Conservation (phyloP, 805 yeast species). For the Wickerhamiella qilinensis region DNA sequence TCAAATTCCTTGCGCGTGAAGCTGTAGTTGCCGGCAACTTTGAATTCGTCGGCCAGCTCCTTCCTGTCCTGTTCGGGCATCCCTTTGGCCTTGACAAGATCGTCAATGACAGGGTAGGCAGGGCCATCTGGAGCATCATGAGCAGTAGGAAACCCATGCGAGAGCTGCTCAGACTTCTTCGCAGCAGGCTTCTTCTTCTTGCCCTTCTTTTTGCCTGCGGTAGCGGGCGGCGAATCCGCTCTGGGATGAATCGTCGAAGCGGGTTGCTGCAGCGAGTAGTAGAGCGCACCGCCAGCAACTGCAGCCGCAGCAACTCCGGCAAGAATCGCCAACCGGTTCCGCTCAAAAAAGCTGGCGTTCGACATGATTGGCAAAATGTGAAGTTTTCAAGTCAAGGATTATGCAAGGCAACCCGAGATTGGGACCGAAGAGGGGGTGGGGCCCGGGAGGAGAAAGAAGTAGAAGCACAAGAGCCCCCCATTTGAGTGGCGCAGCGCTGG, state of each 20-base stretch:
- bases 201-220: slow-evolving; percentile 30
- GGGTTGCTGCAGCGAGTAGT: slow-evolving; percentile 20
- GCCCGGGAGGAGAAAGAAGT: no score
- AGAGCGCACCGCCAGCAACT: slow-evolving; percentile 47
- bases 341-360: slow-evolving; percentile 28
- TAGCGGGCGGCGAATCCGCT: slow-evolving; percentile 2
- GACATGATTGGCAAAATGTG: slow-evolving; percentile 4
- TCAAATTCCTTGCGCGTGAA: slow-evolving; percentile 57
- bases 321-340: slow-evolving; percentile 46
- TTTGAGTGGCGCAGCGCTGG: no score
- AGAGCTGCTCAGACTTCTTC: slow-evolving; percentile 11
- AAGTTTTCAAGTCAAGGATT: background rate
- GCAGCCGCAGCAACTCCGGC: slow-evolving; percentile 49
- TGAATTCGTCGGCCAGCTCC: slow-evolving; percentile 49
- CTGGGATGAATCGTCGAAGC: background rate
- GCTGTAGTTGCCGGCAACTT: slow-evolving; percentile 73
- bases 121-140: slow-evolving; percentile 15
- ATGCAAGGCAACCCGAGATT: no score
- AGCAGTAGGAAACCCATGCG: slow-evolving; percentile 16
- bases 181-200: slow-evolving; percentile 23
- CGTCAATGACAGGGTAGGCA: slow-evolving; percentile 22
- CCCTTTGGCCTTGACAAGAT: slow-evolving; percentile 12
- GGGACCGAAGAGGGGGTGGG: no score
- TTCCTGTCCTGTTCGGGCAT: slow-evolving; percentile 24
- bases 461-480: no score